These are phyloP conservation scores for Tillandsia leiboldiana DNA, from an alignment of 176 grass and related monocot genomes.

Conservation along the genomic window DNA sequence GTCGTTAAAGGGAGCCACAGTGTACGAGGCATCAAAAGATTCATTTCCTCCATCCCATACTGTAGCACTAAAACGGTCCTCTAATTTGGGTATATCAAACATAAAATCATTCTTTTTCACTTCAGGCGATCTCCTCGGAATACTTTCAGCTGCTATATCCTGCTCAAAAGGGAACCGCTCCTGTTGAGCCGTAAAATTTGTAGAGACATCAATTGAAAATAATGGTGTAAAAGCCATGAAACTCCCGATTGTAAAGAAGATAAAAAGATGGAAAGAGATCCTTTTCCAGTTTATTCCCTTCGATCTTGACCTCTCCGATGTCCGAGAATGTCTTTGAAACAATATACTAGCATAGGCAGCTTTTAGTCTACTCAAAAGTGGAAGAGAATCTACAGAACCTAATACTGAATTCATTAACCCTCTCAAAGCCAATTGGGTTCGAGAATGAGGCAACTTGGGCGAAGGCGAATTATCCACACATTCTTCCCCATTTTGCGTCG, in stretches of 20 bases:
- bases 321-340: slow-evolving; percentile 48
- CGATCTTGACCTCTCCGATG: slow-evolving; percentile 42
- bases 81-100: slow-evolving; percentile 23
- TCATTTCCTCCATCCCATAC: slow-evolving; percentile 46
- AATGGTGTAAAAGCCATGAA: slow-evolving; percentile 75
- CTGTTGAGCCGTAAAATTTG: slow-evolving; percentile 36
- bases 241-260: slow-evolving; percentile 63
- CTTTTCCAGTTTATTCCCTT: slow-evolving; percentile 61
- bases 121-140: slow-evolving; percentile 5
- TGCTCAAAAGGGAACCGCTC: slow-evolving; percentile 10
- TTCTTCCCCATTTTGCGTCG: slow-evolving; percentile 43
- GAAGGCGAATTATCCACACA: slow-evolving; percentile 46
- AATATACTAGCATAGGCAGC: slow-evolving; percentile 43
- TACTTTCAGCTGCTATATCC: slow-evolving; percentile 17
- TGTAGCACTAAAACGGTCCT: slow-evolving; percentile 36
- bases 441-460: slow-evolving; percentile 64
- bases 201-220: slow-evolving; percentile 51
- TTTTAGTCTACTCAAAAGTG: slow-evolving; percentile 33
- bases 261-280: slow-evolving; percentile 28
- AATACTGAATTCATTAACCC: slow-evolving; percentile 42
- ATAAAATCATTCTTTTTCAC: slow-evolving; percentile 17
- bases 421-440: slow-evolving; percentile 53
- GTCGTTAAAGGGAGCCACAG: slow-evolving; percentile 14
- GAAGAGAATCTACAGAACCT: slow-evolving; percentile 33
- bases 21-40: slow-evolving; percentile 20